Base-by-base conservation (phyloP, 129 eudicot species). In the Mikania micrantha region DNA sequence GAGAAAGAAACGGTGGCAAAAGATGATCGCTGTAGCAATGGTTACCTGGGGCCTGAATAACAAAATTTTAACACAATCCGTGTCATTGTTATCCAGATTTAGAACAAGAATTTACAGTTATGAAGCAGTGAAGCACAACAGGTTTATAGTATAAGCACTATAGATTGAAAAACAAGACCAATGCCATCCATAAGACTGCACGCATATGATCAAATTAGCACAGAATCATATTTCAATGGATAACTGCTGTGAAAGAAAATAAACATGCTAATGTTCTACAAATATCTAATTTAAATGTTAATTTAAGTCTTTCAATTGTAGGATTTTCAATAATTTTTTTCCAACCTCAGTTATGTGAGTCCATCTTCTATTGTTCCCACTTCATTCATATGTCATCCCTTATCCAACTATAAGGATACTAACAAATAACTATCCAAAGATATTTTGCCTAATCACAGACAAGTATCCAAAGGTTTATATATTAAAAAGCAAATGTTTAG, bases 11-110 rank as follows among this genome's bases (percentile, higher is more conserved):
- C 98, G 98, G 64, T 92, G 98, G 73, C 98, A 85, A 73, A 92
- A 92, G 41, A 92, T 85, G 19, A 92, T 92, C 60, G 98, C 98
- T 0, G 98, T 92, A 40, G 98, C 98, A 76, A 92, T 92, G 42
- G 98, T 92, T 29, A 92, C 98, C 91, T 92, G 98, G 58, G 98
- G 98, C 90, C 98, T 92, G 95, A 83, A 82, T 28, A 2, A 29
- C 25, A 47, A 56, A 47, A 69, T 67, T 57, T 40, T 64, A 78
- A 64, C 75, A 34, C 40, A 35, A 32, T n/a, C 64, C 60, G 42
- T 15, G 22, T 67, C 47, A 64, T 52, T 64, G 53, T 28, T 25
- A 40, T 36, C 13, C 8, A 45, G 36, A 62, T 16, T 24, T 17
- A n/a, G 50, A 49, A 38, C 28, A 24, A 9, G 38, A 41, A 50